Evolutionary conservation across 2,329 filamentous ascomycete species (phyloP).

Genomic region (Fusarium praegraminearum): DNA sequence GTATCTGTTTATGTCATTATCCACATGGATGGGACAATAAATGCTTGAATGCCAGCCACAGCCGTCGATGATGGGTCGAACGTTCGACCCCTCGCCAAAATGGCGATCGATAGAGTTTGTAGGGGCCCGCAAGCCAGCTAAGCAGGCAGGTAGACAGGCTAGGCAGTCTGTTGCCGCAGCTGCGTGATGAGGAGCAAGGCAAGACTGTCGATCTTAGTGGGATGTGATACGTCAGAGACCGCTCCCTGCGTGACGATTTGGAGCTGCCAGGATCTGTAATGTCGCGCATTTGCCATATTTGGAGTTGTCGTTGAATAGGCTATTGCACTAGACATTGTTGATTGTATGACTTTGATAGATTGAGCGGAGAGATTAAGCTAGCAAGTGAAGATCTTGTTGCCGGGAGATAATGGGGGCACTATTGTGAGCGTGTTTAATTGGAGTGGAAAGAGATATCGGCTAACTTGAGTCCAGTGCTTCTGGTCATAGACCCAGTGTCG

Average conservation of each 20-base stretch:
- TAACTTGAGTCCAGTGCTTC: not conserved
- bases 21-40: slow-evolving; percentile 9
- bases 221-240: slow-evolving; percentile 34
- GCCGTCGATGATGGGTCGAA: slow-evolving; percentile 7
- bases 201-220: slow-evolving; percentile 26
- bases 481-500: not conserved
- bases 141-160: not conserved
- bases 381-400: not conserved
- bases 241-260: not conserved
- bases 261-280: not conserved
- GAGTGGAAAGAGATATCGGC: not conserved
- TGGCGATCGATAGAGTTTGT: slow-evolving; percentile 24
- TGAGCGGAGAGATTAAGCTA: not conserved
- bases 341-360: not conserved
- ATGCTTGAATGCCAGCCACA: not conserved
- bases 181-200: slow-evolving; percentile 10
- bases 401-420: no score
- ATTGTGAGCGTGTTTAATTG: not conserved
- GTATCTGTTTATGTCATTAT: slow-evolving; percentile 15
- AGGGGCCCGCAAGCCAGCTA: not conserved
- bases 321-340: slow-evolving; percentile 1
- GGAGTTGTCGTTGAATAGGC: not conserved
- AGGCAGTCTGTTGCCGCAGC: not conserved
- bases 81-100: slow-evolving; percentile 2
- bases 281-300: slow-evolving; percentile 17